phyloP scores from a whole-genome alignment of 805 yeast genomes.

The Zygotorulaspora florentina region DNA sequence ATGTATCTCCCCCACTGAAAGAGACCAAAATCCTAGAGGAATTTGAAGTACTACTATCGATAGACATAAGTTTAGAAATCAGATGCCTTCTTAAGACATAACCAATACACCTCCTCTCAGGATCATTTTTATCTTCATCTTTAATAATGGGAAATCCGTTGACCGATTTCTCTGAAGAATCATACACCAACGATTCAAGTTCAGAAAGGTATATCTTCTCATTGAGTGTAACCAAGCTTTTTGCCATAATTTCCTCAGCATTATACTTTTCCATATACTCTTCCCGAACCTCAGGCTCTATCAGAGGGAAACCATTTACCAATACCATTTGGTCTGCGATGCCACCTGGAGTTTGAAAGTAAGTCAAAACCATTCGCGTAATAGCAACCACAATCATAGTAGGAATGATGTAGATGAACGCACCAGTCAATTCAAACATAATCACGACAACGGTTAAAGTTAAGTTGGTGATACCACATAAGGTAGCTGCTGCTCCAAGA shows the following conservation, averaged over 20 bases:
- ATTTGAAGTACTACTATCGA: conserved; percentile 13
- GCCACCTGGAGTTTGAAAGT: conserved; percentile 70
- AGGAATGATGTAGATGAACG: conserved; percentile 84
- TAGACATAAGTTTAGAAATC: conserved; percentile 19
- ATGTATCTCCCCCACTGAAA: conserved; percentile 6
- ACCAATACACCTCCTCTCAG: conserved; percentile 40
- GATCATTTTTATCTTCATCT: conserved; percentile 35
- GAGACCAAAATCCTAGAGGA: conserved; percentile 16
- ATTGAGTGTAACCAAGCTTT: conserved; percentile 24
- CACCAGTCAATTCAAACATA: conserved; percentile 96
- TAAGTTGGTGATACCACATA: conserved; percentile 90
- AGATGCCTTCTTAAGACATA: conserved; percentile 27
- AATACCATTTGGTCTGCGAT: conserved; percentile 93
- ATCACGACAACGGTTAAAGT: conserved; percentile 91
- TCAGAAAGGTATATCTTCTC: conserved; percentile 28
- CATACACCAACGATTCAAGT: conserved; percentile 23
- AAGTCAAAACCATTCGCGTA: conserved; percentile 74
- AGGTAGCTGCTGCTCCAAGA: conserved; percentile 92
- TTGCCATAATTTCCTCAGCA: conserved; percentile 62
- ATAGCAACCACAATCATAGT: conserved; percentile 93
- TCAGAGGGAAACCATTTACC: conserved; percentile 81
- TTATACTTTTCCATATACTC: conserved; percentile 44
- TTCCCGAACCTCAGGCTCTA: conserved; percentile 59
- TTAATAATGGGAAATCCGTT: conserved; percentile 54
- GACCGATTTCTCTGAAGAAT: conserved; percentile 32